Evolutionary conservation across 441 rosid species (phyloP).

Genomic region (Arabidopsis hybrid): DNA sequence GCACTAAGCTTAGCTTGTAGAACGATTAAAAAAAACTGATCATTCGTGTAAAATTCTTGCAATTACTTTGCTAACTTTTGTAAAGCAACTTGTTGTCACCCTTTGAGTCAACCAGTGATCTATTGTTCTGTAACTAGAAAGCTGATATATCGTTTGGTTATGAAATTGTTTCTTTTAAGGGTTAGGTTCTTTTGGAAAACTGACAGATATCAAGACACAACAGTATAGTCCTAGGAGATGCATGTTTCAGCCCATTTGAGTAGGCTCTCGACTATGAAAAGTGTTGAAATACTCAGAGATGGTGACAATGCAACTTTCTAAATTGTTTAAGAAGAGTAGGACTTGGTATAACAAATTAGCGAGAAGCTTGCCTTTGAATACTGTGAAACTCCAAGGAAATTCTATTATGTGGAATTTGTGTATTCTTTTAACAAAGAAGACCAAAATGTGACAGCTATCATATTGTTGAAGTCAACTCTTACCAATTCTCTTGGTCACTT

Average conservation of each 20-base stretch:
- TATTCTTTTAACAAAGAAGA: neutral
- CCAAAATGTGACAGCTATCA: slow-evolving; percentile 28
- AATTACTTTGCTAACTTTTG: neutral
- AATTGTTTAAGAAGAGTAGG: slow-evolving; percentile 18
- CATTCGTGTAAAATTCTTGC: neutral
- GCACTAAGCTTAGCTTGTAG: slow-evolving; percentile 23
- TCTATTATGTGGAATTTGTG: slow-evolving; percentile 20
- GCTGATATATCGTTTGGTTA: slow-evolving; percentile 2
- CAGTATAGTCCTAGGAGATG: slow-evolving; percentile 10
- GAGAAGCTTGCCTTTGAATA: slow-evolving; percentile 25
- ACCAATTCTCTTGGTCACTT: slow-evolving; percentile 20
- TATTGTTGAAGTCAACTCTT: slow-evolving; percentile 38
- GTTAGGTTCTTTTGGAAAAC: neutral
- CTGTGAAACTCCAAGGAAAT: slow-evolving; percentile 32
- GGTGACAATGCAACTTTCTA: slow-evolving; percentile 5
- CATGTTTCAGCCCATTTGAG: slow-evolving; percentile 24
- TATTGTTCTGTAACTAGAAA: neutral
- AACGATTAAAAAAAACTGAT: neutral
- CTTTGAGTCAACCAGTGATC: slow-evolving; percentile 3
- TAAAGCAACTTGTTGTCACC: slow-evolving; percentile 24
- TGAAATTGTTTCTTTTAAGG: neutral
- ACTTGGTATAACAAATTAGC: slow-evolving; percentile 9
- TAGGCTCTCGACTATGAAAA: neutral
- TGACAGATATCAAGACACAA: slow-evolving; percentile 12
- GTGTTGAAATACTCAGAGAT: slow-evolving; percentile 21